phyloP scores from a whole-genome alignment of 495 filamentous ascomycete genomes.

The Daldinia decipiens region DNA sequence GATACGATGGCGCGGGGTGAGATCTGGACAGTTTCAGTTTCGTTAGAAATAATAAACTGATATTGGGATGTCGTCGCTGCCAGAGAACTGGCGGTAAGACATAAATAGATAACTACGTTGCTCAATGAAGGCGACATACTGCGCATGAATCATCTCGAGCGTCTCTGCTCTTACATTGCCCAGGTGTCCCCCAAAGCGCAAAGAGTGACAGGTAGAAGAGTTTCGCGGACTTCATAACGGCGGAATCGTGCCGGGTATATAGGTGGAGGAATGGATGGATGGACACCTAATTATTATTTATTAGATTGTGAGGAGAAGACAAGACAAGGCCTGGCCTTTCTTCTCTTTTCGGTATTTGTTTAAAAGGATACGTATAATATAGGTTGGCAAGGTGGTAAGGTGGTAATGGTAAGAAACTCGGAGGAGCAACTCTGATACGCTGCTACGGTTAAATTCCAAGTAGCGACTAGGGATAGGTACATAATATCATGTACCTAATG shows the following conservation, averaged over 20 bases:
- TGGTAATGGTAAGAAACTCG: slow-evolving; percentile 21
- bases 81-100: slow-evolving; percentile 38
- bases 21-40: slow-evolving; percentile 56
- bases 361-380: slow-evolving; percentile 29
- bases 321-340: slow-evolving; percentile 30
- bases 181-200: slow-evolving; percentile 69
- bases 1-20: slow-evolving; percentile 70
- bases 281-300: slow-evolving; percentile 40
- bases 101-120: slow-evolving; percentile 41
- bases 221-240: slow-evolving; percentile 70
- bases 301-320: slow-evolving; percentile 35
- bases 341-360: slow-evolving; percentile 34
- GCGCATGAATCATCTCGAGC: slow-evolving; percentile 57
- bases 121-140: slow-evolving; percentile 53
- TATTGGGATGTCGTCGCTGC: slow-evolving; percentile 38
- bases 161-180: slow-evolving; percentile 52
- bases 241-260: slow-evolving; percentile 38
- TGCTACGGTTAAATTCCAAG: slow-evolving; percentile 42
- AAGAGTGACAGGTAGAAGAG: slow-evolving; percentile 83
- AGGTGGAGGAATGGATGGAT: slow-evolving; percentile 24
- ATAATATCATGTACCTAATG: slow-evolving; percentile 4
- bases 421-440: slow-evolving; percentile 12
- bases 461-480: slow-evolving; percentile 20
- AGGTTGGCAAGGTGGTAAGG: slow-evolving; percentile 16
- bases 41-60: slow-evolving; percentile 50